Evolutionary conservation across 2,329 filamentous ascomycete species (phyloP).

Genomic region (Pyrenochaeta sp.): DNA sequence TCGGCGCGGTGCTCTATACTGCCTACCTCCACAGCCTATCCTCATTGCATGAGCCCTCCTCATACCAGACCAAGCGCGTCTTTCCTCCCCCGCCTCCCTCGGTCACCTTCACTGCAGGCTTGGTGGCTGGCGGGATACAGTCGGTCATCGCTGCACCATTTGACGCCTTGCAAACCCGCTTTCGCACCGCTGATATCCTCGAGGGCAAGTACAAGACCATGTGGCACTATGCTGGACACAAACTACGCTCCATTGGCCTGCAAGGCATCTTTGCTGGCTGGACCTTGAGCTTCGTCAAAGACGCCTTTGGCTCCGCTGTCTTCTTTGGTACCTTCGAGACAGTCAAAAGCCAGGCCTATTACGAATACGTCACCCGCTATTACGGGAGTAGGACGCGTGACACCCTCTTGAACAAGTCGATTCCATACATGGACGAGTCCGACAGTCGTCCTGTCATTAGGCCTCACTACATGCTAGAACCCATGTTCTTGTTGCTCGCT

Average conservation of each 20-base stretch:
- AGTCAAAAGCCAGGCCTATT: constrained; percentile 77
- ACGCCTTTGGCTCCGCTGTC: constrained; percentile 72
- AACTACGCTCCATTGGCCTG: constrained; percentile 74
- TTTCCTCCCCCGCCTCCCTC: constrained; percentile 72
- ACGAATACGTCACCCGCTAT: constrained; percentile 74
- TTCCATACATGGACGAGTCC: constrained; percentile 28
- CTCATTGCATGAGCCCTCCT: constrained; percentile 71
- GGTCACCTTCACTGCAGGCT: constrained; percentile 74
- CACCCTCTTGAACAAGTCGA: constrained; percentile 32
- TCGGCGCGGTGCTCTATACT: constrained; percentile 79
- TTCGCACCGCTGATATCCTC: constrained; percentile 70
- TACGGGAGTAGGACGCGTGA: constrained; percentile 59
- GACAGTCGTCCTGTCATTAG: constrained; percentile 63
- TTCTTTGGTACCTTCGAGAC: constrained; percentile 82
- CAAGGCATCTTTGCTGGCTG: constrained; percentile 79
- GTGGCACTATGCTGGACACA: constrained; percentile 74
- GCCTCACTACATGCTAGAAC: constrained; percentile 79
- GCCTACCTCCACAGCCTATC: constrained; percentile 76
- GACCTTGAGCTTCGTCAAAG: constrained; percentile 73
- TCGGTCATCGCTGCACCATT: constrained; percentile 77
- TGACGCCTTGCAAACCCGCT: constrained; percentile 78
- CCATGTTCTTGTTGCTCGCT: constrained; percentile 73
- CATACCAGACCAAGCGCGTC: constrained; percentile 67
- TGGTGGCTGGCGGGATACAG: constrained; percentile 74
- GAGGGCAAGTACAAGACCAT: constrained; percentile 70